A percentile compares a stretch with the other conserved stretches of the same genome.
Conservation (phyloP, 257 asterid species). For the Osmanthus fragrans region DNA sequence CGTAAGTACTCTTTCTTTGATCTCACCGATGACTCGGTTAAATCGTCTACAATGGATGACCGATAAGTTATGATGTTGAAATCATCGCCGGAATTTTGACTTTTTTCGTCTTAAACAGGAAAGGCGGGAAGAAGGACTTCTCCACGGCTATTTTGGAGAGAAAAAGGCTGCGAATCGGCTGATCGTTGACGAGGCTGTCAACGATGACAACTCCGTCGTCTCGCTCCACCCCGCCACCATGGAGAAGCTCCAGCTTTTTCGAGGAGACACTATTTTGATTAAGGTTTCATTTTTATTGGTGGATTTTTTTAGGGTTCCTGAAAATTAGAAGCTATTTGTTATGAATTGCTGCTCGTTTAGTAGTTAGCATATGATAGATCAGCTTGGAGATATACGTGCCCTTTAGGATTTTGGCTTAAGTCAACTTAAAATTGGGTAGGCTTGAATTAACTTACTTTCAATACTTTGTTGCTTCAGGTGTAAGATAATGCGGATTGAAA, state of each 20-base stretch:
- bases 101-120: not conserved
- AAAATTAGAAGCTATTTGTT: not conserved
- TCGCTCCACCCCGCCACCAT: conserved; percentile 19
- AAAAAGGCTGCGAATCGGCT: conserved; percentile 20
- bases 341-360: not conserved
- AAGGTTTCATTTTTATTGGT: conserved; percentile 6
- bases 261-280: conserved; percentile 17
- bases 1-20: not conserved
- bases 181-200: conserved; percentile 18
- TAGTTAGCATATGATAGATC: not conserved
- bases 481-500: not conserved
- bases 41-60: not conserved
- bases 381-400: not conserved
- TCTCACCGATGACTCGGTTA: not conserved
- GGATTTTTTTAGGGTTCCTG: conserved; percentile 2
- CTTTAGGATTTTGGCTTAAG: not conserved
- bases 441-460: not conserved
- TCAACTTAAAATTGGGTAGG: not conserved
- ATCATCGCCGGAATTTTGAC: not conserved
- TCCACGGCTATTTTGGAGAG: conserved; percentile 22
- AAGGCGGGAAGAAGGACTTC: conserved; percentile 18
- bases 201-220: conserved; percentile 25
- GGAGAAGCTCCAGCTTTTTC: conserved; percentile 25
- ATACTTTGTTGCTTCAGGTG: not conserved
- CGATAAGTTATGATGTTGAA: not conserved